Evolutionary conservation across 2,329 filamentous ascomycete genomes (phyloP).

Genomic region (Truncatella angustata): DNA sequence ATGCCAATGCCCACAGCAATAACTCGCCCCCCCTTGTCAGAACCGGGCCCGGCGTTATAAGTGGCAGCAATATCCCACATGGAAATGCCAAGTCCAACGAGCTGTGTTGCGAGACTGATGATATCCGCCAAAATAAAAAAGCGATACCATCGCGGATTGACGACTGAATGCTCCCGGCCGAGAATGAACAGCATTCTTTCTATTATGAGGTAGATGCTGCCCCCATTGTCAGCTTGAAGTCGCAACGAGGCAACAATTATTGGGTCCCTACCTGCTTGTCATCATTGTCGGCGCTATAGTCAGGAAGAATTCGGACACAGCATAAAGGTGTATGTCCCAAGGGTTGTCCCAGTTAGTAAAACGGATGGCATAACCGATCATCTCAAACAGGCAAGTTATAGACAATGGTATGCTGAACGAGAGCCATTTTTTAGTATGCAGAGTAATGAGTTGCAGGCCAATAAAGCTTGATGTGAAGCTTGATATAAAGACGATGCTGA

Average conservation of each 20-base stretch:
- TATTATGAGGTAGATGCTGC: slow-evolving; percentile 27
- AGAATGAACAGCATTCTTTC: slow-evolving; percentile 23
- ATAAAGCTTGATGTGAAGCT: slow-evolving; percentile 19
- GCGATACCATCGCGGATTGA: slow-evolving; percentile 21
- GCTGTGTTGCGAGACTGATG: slow-evolving; percentile 23
- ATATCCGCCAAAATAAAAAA: slow-evolving; percentile 24
- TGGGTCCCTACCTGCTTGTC: slow-evolving; percentile 21
- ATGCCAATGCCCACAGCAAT: slow-evolving; percentile 23
- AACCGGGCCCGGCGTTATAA: slow-evolving; percentile 14
- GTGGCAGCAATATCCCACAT: slow-evolving; percentile 22
- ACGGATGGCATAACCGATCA: slow-evolving; percentile 22
- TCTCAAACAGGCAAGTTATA: slow-evolving; percentile 22
- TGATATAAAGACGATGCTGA: slow-evolving; percentile 16
- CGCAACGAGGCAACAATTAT: not conserved
- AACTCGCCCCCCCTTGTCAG: slow-evolving; percentile 18
- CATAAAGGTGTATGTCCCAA: slow-evolving; percentile 22
- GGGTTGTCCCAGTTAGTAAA: slow-evolving; percentile 20
- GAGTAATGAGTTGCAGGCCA: slow-evolving; percentile 17
- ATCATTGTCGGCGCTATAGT: slow-evolving; percentile 27
- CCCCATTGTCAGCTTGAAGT: slow-evolving; percentile 10
- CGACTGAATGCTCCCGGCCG: slow-evolving; percentile 27
- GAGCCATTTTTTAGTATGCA: slow-evolving; percentile 14
- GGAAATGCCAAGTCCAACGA: slow-evolving; percentile 24
- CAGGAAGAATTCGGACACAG: slow-evolving; percentile 20
- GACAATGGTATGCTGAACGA: slow-evolving; percentile 21